phyloP scores from a whole-genome alignment of 2,329 filamentous ascomycete species.

The Atkinsonella texensis region DNA sequence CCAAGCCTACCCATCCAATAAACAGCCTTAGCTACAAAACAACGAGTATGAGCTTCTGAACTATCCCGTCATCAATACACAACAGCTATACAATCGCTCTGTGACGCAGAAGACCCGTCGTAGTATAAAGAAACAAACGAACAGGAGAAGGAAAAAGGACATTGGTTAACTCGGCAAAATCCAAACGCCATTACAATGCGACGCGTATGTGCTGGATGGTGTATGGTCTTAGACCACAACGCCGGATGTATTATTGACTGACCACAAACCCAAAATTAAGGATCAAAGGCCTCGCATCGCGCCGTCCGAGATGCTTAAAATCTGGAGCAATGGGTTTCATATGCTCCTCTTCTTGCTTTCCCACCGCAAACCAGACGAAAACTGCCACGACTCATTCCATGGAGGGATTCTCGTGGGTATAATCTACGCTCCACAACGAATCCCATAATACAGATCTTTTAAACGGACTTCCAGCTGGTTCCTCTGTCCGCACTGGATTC shows the following conservation, averaged over 20 bases:
- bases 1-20: background rate
- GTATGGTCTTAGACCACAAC: background rate
- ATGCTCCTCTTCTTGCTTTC: background rate
- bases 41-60: background rate
- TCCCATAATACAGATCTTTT: conserved; percentile 49
- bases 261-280: no score
- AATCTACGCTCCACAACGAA: conserved; percentile 48
- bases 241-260: background rate
- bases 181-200: background rate
- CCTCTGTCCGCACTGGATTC: conserved; percentile 24
- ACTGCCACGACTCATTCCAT: conserved; percentile 14
- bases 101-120: background rate
- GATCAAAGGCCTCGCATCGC: no score
- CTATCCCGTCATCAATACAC: background rate
- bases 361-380: background rate
- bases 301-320: background rate
- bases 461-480: conserved; percentile 25
- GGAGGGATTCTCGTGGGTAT: conserved; percentile 37
- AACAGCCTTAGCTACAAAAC: background rate
- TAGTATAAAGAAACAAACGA: background rate
- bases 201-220: background rate
- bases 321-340: background rate
- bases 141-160: background rate
- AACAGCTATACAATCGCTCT: background rate
- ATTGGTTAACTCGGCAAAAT: background rate